A percentile compares a stretch with the other conserved stretches of the same genome.
Conservation (phyloP, 176 grass and related monocot genomes). For the Raddia distichophylla region DNA sequence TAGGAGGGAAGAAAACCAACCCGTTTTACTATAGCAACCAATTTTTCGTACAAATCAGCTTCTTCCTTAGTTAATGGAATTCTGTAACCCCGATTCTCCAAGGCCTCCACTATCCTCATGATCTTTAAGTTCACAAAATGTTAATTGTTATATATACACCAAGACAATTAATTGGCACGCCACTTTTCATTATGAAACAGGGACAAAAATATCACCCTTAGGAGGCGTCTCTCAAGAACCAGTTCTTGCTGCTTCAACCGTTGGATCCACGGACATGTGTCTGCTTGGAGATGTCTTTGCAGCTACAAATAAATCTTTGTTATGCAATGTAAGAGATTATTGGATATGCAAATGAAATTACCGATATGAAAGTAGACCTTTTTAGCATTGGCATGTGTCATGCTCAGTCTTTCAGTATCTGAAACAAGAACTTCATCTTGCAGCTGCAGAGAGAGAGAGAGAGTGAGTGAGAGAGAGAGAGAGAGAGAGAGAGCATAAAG, state of each 20-base stretch:
- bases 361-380: conserved; percentile 50
- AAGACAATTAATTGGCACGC: not conserved
- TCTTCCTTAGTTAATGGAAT: conserved; percentile 77
- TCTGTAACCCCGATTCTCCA: conserved; percentile 80
- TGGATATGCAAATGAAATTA: conserved; percentile 13
- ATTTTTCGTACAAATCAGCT: conserved; percentile 68
- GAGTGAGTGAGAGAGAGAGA: not conserved
- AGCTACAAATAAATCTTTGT: conserved; percentile 53
- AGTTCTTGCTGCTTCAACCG: conserved; percentile 91
- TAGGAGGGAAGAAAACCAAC: conserved; percentile 43
- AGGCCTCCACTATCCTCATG: conserved; percentile 85
- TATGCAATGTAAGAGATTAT: not conserved
- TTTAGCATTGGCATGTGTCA: conserved; percentile 88
- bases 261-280: conserved; percentile 81
- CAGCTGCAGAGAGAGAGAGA: conserved; percentile 51
- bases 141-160: conserved; percentile 12
- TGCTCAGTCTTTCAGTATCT: conserved; percentile 81
- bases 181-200: conserved; percentile 29
- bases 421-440: conserved; percentile 98
- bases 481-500: not conserved
- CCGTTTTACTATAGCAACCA: conserved; percentile 66
- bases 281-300: conserved; percentile 91
- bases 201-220: conserved; percentile 68
- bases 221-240: conserved; percentile 77
- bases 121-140: conserved; percentile 59